phyloP scores from a whole-genome alignment of 192 early-diverging fungal genomes.

The Backusella tuberculispora region DNA sequence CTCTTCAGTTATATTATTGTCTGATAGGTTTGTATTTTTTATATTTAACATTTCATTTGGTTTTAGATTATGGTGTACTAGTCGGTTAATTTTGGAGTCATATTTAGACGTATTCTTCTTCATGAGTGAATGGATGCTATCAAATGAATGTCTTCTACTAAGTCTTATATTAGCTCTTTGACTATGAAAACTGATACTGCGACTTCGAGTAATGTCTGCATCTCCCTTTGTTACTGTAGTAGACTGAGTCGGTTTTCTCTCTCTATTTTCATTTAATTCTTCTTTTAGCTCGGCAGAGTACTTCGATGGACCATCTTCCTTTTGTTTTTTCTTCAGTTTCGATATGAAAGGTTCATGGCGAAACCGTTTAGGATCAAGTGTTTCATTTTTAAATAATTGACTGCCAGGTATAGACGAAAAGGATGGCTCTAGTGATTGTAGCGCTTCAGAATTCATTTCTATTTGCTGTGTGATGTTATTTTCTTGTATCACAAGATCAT shows the following conservation, averaged over 20 bases:
- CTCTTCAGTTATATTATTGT: neutral
- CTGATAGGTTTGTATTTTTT: neutral
- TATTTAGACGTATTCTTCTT: neutral
- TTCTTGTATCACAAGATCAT: neutral
- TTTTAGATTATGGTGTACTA: neutral
- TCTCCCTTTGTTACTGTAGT: neutral
- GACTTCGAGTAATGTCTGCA: neutral
- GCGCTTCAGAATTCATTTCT: neutral
- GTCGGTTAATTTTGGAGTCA: neutral
- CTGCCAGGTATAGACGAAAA: neutral
- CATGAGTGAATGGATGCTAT: neutral
- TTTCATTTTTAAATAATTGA: neutral
- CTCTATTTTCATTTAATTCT: neutral
- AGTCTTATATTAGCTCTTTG: neutral
- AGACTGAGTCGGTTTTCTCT: neutral
- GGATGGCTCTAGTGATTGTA: neutral
- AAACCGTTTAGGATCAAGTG: neutral
- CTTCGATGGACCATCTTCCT: neutral
- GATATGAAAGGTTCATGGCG: neutral
- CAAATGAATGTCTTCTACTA: neutral
- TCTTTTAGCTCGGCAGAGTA: neutral
- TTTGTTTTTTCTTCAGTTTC: neutral
- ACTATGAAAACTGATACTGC: neutral
- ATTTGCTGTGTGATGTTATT: neutral
- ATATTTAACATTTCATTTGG: neutral